Conservation (phyloP, 2,329 filamentous ascomycete species). For the Colletotrichum sansevieriae region DNA sequence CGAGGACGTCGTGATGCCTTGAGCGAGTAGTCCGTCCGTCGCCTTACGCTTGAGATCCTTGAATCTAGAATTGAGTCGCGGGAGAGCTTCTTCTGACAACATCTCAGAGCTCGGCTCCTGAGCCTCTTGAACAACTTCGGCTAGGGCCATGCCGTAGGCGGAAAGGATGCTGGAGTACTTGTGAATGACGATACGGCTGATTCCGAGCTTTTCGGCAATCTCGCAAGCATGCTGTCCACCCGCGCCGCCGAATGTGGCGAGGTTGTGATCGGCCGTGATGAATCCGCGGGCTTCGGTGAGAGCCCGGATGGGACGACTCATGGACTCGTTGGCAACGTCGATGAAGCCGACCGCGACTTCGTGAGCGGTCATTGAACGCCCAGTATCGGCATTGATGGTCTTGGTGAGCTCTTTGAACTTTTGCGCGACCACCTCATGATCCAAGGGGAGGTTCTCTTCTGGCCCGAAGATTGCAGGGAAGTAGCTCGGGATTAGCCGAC, state of each 20-base stretch:
- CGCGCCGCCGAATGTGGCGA: constrained; percentile 52
- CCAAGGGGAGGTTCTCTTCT: constrained; percentile 70
- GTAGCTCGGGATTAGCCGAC: constrained; percentile 70
- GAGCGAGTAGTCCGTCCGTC: constrained; percentile 51
- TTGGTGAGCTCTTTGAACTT: constrained; percentile 58
- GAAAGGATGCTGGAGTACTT: constrained; percentile 50
- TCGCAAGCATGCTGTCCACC: constrained; percentile 57
- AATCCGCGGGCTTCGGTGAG: constrained; percentile 53
- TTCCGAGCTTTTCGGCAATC: constrained; percentile 53
- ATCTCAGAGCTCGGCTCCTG: constrained; percentile 46
- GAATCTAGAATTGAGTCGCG: constrained; percentile 44
- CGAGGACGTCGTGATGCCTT: constrained; percentile 5
- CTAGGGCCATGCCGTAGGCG: constrained; percentile 56
- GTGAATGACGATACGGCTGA: constrained; percentile 54
- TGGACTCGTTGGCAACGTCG: constrained; percentile 52
- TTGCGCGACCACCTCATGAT: constrained; percentile 53
- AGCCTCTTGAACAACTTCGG: constrained; percentile 53
- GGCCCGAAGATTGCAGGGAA: constrained; percentile 81
- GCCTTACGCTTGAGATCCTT: constrained; percentile 48
- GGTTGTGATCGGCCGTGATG: constrained; percentile 50
- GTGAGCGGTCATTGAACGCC: not conserved
- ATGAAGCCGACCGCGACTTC: constrained; percentile 50
- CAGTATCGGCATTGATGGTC: constrained; percentile 52
- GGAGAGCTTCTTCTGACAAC: constrained; percentile 39
- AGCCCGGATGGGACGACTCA: constrained; percentile 52